Evolutionary conservation across 2,329 filamentous ascomycete genomes (phyloP), one percentile per base, ranked within the genome.

Genomic region (Fonsecaea pedrosoi): DNA sequence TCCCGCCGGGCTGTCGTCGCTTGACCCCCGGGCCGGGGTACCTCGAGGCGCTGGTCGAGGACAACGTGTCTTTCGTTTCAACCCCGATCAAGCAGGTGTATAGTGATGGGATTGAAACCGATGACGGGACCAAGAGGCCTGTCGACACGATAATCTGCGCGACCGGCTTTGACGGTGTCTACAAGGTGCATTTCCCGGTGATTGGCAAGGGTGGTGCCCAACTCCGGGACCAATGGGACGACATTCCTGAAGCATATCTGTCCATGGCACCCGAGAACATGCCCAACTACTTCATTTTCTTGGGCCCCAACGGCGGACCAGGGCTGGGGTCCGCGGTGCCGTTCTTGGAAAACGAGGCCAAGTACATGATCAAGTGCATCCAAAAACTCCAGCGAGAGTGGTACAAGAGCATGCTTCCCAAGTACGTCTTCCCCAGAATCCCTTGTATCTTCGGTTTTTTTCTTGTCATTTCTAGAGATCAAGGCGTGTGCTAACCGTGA

Each of bases 131-230:
- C 18, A n/a, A 18, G 12, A 12, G 54, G 6, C 15, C n/a, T 9
- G 21, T 34, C 4, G 54, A 56, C 10, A 21, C 21, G 2, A 60
- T 60, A 13, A 60, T 53, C 34, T 56, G 54, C n/a, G 54, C 54
- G 0, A 56, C 54, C 34, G 54, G 59, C n/a, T 61, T 48, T 61
- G 38, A 50, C 25, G 25, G 25, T 25, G 25, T 25, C 2, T 25
- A 25, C 25, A 25, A 25, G 25, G 25, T 25, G 25, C 25, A 25
- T 25, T 25, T 25, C 38, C 32, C 48, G 25, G 73, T 79, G 15
- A 72, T 71, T 15, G 76, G 77, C 1, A 69, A 71, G 2, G 67
- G 69, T 15, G 74, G 74, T 2, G 18, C 18, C n/a, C 21, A 30
- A 9, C 35, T 64, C 3, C 15, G 18, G n/a, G 70, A 75, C 1